Evolutionary conservation across 139 green algal species (phyloP).

Genomic region (Tetraselmis chui): DNA sequence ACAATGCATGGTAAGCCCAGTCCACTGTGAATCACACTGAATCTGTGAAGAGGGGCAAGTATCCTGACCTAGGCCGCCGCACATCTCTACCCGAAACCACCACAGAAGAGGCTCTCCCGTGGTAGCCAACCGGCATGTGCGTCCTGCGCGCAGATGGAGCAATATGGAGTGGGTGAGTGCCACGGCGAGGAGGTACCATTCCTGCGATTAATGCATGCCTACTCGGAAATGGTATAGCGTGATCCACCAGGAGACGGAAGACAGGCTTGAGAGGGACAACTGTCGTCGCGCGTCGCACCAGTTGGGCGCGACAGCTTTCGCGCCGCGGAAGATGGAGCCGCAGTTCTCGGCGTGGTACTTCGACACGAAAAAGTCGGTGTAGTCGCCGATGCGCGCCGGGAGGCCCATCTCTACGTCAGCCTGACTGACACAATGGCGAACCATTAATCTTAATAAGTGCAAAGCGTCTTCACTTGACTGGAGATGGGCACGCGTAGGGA

Average conservation of each 20-base stretch:
- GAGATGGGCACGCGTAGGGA: too few relatives aligned
- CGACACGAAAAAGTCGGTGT: slow-evolving; percentile 94
- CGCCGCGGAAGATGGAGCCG: slow-evolving; percentile 74
- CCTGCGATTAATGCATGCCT: too few relatives aligned
- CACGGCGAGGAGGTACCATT: background rate
- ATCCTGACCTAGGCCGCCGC: slow-evolving; percentile 55
- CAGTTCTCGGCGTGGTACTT: slow-evolving; percentile 80
- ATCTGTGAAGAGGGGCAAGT: too few relatives aligned
- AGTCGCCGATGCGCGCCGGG: slow-evolving; percentile 76
- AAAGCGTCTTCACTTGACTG: too few relatives aligned
- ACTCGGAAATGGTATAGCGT: background rate
- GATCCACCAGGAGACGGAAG: too few relatives aligned
- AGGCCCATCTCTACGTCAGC: slow-evolving; percentile 70
- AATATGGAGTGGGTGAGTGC: background rate
- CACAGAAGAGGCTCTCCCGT: slow-evolving; percentile 82
- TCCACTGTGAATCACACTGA: too few relatives aligned
- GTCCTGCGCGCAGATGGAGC: slow-evolving; percentile 56
- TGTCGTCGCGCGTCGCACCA: slow-evolving; percentile 62
- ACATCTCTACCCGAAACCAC: slow-evolving; percentile 74
- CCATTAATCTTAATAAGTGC: too few relatives aligned
- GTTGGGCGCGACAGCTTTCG: slow-evolving; percentile 71
- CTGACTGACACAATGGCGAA: too few relatives aligned
- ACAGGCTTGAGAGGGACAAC: background rate
- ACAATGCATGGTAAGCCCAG: too few relatives aligned
- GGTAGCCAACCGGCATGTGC: slow-evolving; percentile 86